Conservation (phyloP, 179 eudicot species). For the Spinacia oleracea region DNA sequence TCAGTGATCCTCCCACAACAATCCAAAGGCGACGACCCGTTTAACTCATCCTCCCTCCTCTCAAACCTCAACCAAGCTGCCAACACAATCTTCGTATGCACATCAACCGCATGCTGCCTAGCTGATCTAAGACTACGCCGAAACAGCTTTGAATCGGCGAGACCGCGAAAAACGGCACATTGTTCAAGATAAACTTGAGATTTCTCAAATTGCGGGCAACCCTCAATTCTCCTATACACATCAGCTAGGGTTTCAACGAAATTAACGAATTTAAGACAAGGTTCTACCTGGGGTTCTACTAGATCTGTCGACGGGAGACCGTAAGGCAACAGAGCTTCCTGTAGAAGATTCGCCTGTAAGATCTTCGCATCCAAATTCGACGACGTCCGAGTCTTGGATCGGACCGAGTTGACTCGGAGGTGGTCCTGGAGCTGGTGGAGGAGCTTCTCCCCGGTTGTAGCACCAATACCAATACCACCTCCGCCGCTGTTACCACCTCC, state of each 20-base stretch:
- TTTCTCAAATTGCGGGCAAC: slow-evolving; percentile 36
- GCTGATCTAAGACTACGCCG: slow-evolving; percentile 63
- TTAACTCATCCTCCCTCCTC: slow-evolving; percentile 79
- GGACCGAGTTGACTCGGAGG: slow-evolving; percentile 60
- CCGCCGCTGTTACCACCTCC: neutral
- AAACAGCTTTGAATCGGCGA: slow-evolving; percentile 56
- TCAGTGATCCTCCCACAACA: slow-evolving; percentile 69
- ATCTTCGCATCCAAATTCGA: slow-evolving; percentile 40
- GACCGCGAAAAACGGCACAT: slow-evolving; percentile 48
- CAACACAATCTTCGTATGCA: slow-evolving; percentile 72
- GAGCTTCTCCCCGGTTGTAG: slow-evolving; percentile 53
- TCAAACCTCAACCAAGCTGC: slow-evolving; percentile 90
- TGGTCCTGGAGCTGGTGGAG: slow-evolving; percentile 64
- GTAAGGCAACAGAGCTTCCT: slow-evolving; percentile 44
- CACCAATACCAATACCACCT: slow-evolving; percentile 31
- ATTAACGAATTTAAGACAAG: slow-evolving; percentile 54
- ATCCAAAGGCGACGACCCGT: slow-evolving; percentile 55
- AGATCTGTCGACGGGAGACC: slow-evolving; percentile 59
- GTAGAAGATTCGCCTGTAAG: slow-evolving; percentile 25
- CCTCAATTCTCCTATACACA: slow-evolving; percentile 44
- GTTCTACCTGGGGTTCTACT: slow-evolving; percentile 66
- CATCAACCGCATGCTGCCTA: slow-evolving; percentile 65
- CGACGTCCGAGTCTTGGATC: slow-evolving; percentile 48
- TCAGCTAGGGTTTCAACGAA: slow-evolving; percentile 54
- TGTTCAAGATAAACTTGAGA: slow-evolving; percentile 50